phyloP scores from a whole-genome alignment of 129 eudicot species.

The Helianthus tuberosus region DNA sequence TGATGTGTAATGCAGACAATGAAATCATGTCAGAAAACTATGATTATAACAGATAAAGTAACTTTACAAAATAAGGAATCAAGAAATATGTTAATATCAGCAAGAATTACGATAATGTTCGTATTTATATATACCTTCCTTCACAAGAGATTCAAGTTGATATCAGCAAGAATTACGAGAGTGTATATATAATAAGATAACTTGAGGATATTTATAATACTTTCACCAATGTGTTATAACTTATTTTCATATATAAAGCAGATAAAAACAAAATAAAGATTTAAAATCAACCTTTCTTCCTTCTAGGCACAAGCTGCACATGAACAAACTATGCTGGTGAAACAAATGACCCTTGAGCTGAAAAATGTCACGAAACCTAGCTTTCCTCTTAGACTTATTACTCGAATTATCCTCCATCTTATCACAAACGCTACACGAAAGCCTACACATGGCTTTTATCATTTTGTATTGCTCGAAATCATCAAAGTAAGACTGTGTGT shows the following conservation, averaged over 20 bases:
- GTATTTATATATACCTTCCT: neutral
- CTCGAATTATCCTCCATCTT: slow-evolving; percentile 53
- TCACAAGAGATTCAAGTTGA: neutral
- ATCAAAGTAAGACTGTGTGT: slow-evolving; percentile 83
- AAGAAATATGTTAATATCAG: neutral
- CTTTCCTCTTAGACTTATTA: slow-evolving; percentile 61
- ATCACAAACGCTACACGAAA: slow-evolving; percentile 90
- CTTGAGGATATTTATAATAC: neutral
- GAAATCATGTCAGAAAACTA: slow-evolving; percentile 30
- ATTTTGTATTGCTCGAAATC: slow-evolving; percentile 92
- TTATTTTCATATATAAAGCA: neutral
- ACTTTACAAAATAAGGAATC: neutral
- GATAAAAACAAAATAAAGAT: neutral
- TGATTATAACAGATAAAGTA: neutral
- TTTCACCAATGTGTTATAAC: neutral
- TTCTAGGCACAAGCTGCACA: slow-evolving; percentile 97
- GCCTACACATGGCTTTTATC: slow-evolving; percentile 97
- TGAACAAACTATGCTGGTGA: slow-evolving; percentile 70
- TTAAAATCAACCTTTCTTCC: slow-evolving; percentile 79
- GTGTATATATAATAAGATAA: neutral
- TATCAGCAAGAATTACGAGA: neutral
- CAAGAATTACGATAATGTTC: neutral
- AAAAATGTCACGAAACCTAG: slow-evolving; percentile 72
- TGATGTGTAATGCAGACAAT: slow-evolving; percentile 31
- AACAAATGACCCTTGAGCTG: slow-evolving; percentile 93